Conservation (phyloP, 371 early-diverging fungal genomes). For the Mucor racemosus region DNA sequence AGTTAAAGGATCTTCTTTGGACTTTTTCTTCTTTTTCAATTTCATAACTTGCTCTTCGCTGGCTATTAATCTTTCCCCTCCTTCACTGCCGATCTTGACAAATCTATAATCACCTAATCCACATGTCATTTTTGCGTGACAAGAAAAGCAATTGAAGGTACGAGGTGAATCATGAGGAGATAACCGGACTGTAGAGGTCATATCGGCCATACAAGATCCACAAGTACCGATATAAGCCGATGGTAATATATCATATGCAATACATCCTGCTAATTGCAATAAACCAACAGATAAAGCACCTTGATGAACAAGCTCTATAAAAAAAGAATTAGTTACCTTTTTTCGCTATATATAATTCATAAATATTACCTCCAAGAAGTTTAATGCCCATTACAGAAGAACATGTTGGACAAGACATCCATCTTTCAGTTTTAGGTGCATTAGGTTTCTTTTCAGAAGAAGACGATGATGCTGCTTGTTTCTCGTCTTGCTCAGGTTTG, state of each 20-base stretch:
- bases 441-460: slow-evolving; percentile 2
- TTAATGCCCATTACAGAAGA: slow-evolving; percentile 60
- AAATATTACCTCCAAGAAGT: slow-evolving; percentile 35
- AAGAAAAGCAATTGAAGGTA: slow-evolving; percentile 56
- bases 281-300: slow-evolving; percentile 67
- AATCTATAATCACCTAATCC: slow-evolving; percentile 54
- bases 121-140: slow-evolving; percentile 56
- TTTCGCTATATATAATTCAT: too few relatives aligned
- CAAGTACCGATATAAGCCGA: slow-evolving; percentile 71
- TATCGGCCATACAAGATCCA: slow-evolving; percentile 48
- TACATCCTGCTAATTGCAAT: slow-evolving; percentile 73
- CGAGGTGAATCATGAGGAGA: slow-evolving; percentile 41
- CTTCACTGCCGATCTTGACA: slow-evolving; percentile 53
- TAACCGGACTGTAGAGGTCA: slow-evolving; percentile 30
- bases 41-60: slow-evolving; percentile 35
- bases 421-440: slow-evolving; percentile 58
- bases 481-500: slow-evolving; percentile 39
- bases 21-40: slow-evolving; percentile 54
- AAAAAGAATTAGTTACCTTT: background rate
- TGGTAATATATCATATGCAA: slow-evolving; percentile 71
- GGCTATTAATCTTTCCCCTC: slow-evolving; percentile 39
- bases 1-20: slow-evolving; percentile 52
- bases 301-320: slow-evolving; percentile 61
- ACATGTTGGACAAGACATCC: slow-evolving; percentile 75
- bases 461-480: slow-evolving; percentile 6